Percentiles rank a stretch among this genome's conserved stretches.
Conservation (phyloP, 495 filamentous ascomycete genomes). For the Trypethelium eluteriae region DNA sequence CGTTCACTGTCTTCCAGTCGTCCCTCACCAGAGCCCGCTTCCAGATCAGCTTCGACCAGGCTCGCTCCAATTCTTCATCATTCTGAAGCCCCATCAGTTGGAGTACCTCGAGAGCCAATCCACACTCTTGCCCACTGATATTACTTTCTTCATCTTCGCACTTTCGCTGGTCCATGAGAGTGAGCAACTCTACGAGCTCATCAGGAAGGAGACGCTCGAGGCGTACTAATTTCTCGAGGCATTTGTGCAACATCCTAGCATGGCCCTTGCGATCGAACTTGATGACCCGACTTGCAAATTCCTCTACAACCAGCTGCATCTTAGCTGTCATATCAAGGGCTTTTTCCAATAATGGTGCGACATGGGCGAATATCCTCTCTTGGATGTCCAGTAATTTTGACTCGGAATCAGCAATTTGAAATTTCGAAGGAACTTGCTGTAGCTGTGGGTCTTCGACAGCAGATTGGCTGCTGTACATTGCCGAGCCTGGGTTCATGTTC, state of each 20-base stretch:
- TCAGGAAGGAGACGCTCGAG: conserved; percentile 59
- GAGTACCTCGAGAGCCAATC: conserved; percentile 62
- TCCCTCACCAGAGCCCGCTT: conserved; percentile 70
- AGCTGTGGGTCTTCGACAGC: conserved; percentile 19
- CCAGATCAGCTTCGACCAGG: conserved; percentile 64
- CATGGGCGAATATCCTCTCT: conserved; percentile 57
- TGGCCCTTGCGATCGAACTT: conserved; percentile 47
- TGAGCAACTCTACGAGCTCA: conserved; percentile 73
- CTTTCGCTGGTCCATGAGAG: conserved; percentile 49
- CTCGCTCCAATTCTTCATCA: conserved; percentile 39
- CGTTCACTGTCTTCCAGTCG: conserved; percentile 60
- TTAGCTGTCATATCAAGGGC: conserved; percentile 74
- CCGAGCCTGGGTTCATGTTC: neutral
- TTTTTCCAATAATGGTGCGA: conserved; percentile 49
- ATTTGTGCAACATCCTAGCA: conserved; percentile 57
- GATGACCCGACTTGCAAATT: conserved; percentile 50
- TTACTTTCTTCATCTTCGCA: conserved; percentile 28
- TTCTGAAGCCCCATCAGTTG: conserved; percentile 42
- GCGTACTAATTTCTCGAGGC: conserved; percentile 56
- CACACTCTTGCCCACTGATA: conserved; percentile 45
- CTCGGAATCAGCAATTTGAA: conserved; percentile 46
- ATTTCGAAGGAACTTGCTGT: conserved; percentile 11
- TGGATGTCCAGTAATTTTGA: conserved; percentile 64
- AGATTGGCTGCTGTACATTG: conserved; percentile 21
- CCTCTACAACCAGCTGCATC: conserved; percentile 62